Conservation (phyloP, 2,329 filamentous ascomycete genomes). For the Fusarium mundagurra region DNA sequence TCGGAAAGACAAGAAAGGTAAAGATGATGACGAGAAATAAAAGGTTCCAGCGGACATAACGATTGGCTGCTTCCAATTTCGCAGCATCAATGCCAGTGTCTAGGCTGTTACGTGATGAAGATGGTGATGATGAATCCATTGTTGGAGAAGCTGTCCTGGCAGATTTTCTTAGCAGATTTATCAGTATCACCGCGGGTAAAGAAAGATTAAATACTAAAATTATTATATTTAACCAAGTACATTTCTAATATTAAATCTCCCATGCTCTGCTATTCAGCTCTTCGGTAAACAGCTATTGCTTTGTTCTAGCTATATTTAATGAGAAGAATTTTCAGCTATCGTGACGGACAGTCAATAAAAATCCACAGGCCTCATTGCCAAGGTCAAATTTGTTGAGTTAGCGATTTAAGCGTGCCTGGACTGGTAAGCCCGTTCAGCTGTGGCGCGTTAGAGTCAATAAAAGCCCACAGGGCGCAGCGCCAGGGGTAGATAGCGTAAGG, state of each 20-base stretch:
- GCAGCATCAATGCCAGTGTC: conserved; percentile 16
- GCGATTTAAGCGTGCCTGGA: not conserved
- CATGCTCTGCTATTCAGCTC: not conserved
- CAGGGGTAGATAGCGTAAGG: not conserved
- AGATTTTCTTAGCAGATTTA: not conserved
- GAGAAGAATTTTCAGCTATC: not conserved
- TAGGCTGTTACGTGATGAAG: conserved; percentile 2
- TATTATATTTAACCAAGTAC: not conserved
- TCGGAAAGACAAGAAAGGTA: conserved; percentile 23
- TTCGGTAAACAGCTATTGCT: not conserved
- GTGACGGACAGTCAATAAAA: not conserved
- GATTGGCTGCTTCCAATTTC: conserved; percentile 26
- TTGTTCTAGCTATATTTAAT: not conserved
- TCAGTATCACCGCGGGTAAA: not conserved
- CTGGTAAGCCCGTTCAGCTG: not conserved
- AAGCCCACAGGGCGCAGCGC: not conserved
- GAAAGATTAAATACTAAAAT: not conserved
- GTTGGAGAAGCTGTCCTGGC: not conserved
- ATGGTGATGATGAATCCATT: conserved; percentile 8
- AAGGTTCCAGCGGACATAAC: conserved; percentile 29
- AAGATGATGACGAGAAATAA: conserved; percentile 18
- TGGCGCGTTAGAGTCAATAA: not conserved
- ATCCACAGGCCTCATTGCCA: not conserved
- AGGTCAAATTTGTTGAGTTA: not conserved
- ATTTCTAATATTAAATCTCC: not conserved